Evolutionary conservation across 257 asterid species (phyloP), one percentile per base, ranked within the genome.

Genomic region (Solanum acaule): DNA sequence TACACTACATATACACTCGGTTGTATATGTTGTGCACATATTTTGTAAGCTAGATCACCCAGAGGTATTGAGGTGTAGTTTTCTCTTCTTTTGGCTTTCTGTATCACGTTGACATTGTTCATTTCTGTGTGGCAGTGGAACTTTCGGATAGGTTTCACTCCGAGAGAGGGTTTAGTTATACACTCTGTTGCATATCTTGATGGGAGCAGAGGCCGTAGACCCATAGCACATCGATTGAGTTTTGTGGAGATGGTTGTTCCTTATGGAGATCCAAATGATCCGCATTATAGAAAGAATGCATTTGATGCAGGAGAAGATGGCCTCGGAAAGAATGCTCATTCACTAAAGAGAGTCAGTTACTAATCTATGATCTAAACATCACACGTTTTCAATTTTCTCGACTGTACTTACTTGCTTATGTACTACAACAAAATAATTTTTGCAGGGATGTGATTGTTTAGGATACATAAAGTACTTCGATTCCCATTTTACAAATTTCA

Each of bases 271-370:
- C 99, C 99, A 37, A 96, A 97, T 91, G 99, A 96, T 61, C 99
- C 99, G 71, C 99, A 97, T 88, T 96, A 97, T 92, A 91, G 99
- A 85, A 97, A 97, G 89, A 97, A 96, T 91, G 99, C 99, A 49
- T 97, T 97, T 92, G 99, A 97, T 94, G 99, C 98, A 13, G 99
- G 99, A 89, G 99, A 97, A 92, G 99, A 97, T 94, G 99, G 99
- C 59, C 93, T 97, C 4, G 99, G 99, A 85, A 95, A 93, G 93
- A 96, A 96, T 91, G 98, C 99, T 75, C 98, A 97, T 89, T 97
- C 99, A 86, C 98, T 97, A 18, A 97, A 97, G 92, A 96, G 94
- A 99, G 99, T 92, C 8, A 12, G 42, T n/a, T 12, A 37, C 56
- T 68, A 38, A 23, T 22, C 68, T 81, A 27, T 56, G 73, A 13